Evolutionary conservation across 140 eudicot genomes (phyloP), one percentile per base, ranked within the genome.

Genomic region (Bidens hawaiensis): DNA sequence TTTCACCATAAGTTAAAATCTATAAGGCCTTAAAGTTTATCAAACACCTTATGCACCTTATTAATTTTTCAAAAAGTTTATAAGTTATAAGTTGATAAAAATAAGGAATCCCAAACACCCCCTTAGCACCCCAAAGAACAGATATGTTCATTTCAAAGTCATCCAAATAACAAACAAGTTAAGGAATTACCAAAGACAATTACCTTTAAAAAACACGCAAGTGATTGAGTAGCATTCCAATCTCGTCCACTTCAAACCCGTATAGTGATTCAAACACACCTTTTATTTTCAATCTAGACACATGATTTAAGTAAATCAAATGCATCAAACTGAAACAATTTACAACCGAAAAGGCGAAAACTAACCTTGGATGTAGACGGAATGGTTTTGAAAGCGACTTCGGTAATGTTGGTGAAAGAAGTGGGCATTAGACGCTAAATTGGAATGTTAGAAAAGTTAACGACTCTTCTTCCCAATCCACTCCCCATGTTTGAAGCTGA

Each of bases 331-430:
- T n/a, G n/a, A 41, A 14, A 11, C 34, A 18, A 42, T 19, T 33
- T 6, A 22, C 15, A 69, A 2, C 4, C 0, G 15, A n/a, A n/a
- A n/a, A n/a, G n/a, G n/a, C n/a, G n/a, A 53, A 34, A 40, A 30
- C 33, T 33, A 71, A 43, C 97, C 97, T 90, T 90, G 59, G 95
- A 62, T 50, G 96, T 96, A 34, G 95, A 87, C 16, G 97, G 97
- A 68, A 90, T 86, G 76, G 97, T 90, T 79, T 90, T 90, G 84
- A 90, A 90, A 14, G 97, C 83, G 15, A 90, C 81, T 82, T 90
- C 96, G n/a, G 94, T 81, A 43, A 90, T 90, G 72, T 86, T 90
- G 71, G 88, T 27, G 85, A 90, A 86, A 49, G 88, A 79, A 48
- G 94, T 60, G 55, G 97, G 97, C 97, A 90, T 90, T 18, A 81